Evolutionary conservation across 176 grass and related monocot species (phyloP).

Genomic region (Oryza punctata): DNA sequence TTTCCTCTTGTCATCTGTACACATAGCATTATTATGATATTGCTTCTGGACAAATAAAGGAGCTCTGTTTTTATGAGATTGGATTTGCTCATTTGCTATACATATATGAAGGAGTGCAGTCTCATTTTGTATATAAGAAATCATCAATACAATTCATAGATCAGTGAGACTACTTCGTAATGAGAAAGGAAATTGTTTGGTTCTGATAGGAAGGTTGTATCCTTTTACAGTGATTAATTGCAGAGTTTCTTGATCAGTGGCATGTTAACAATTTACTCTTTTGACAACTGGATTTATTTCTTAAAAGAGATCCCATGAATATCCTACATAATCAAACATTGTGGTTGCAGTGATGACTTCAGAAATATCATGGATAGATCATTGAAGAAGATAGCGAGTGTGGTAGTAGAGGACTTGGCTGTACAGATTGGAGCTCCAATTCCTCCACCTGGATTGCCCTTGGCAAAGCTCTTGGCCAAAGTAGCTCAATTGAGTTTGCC

Average conservation of each 20-base stretch:
- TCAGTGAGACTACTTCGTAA: neutral
- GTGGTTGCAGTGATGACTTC: slow-evolving; percentile 76
- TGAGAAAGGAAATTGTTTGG: neutral
- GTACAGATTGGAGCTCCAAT: slow-evolving; percentile 42
- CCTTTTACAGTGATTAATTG: neutral
- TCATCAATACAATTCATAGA: neutral
- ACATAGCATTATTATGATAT: neutral
- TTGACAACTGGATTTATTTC: neutral
- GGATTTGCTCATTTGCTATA: neutral
- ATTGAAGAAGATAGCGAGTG: slow-evolving; percentile 60
- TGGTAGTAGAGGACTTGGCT: slow-evolving; percentile 58
- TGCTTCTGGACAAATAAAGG: no score
- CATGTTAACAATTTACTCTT: neutral
- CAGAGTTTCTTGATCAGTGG: neutral
- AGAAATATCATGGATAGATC: slow-evolving; percentile 78
- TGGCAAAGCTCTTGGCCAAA: slow-evolving; percentile 81
- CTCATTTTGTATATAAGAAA: neutral
- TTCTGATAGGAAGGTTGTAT: neutral
- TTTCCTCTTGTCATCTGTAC: neutral
- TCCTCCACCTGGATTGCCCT: slow-evolving; percentile 57
- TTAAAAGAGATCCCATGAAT: neutral
- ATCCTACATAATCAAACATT: slow-evolving; percentile 16
- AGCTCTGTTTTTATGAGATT: neutral
- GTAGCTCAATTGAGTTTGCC: slow-evolving; percentile 58
- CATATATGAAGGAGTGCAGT: neutral